phyloP scores from a whole-genome alignment of 768 basidiomycete species.

The Tylopilus sp. region DNA sequence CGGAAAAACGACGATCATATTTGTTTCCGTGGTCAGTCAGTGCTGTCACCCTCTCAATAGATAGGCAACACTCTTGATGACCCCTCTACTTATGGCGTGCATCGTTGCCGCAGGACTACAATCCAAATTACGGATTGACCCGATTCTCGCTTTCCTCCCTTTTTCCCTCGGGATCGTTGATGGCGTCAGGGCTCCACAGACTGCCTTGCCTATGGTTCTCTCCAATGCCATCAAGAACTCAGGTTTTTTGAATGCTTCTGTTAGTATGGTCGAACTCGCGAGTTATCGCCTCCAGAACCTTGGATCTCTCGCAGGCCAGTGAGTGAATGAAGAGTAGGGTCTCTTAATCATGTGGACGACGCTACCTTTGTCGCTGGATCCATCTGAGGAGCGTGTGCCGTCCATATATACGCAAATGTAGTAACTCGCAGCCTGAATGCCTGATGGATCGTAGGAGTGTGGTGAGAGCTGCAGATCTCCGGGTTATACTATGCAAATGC shows the following conservation, averaged over 20 bases:
- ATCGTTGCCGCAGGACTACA: constrained; percentile 53
- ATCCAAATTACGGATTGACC: constrained; percentile 51
- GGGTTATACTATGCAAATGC: too few species aligned
- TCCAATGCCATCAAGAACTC: constrained; percentile 10
- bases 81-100: constrained; percentile 55
- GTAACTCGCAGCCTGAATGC: too few species aligned
- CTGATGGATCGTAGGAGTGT: too few species aligned
- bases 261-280: constrained; percentile 45
- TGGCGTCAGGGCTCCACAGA: constrained; percentile 48
- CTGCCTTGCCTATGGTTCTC: constrained; percentile 7
- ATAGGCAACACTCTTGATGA: constrained; percentile 70
- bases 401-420: too few species aligned
- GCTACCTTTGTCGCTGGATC: not conserved
- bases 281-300: constrained; percentile 61
- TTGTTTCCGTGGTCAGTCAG: constrained; percentile 65
- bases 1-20: constrained; percentile 77
- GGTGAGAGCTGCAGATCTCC: too few species aligned
- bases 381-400: too few species aligned
- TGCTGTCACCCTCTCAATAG: not conserved
- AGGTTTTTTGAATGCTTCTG: constrained; percentile 53
- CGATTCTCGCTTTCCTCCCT: constrained; percentile 46
- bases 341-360: not conserved
- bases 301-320: constrained; percentile 63
- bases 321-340: constrained; percentile 60
- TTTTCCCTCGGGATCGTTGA: constrained; percentile 41